These are phyloP conservation scores for Lactarius tabidus DNA, from an alignment of 768 basidiomycete species.

Conservation along the genomic window DNA sequence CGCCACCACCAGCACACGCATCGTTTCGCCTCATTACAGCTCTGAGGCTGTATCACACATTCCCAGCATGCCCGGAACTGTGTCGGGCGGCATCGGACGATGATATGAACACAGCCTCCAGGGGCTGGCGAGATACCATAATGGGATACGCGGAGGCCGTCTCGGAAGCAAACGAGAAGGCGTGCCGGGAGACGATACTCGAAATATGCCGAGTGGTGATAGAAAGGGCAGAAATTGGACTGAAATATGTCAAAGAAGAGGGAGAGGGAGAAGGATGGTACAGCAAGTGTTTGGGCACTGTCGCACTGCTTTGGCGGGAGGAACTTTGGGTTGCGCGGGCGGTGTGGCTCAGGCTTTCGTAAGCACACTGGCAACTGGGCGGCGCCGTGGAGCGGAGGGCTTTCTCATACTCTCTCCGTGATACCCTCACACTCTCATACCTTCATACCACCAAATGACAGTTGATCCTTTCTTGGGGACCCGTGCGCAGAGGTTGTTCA, in stretches of 20 bases:
- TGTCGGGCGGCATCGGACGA: constrained; percentile 25
- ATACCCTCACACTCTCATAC: constrained; percentile 4
- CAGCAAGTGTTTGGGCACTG: constrained; percentile 28
- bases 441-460: constrained; percentile 46
- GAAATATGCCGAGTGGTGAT: constrained; percentile 46
- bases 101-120: constrained; percentile 34
- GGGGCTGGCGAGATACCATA: constrained; percentile 54
- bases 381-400: neutral
- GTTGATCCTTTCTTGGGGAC: constrained; percentile 70
- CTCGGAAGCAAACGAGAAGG: constrained; percentile 31
- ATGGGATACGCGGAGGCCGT: constrained; percentile 28
- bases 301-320: constrained; percentile 59
- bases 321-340: constrained; percentile 48
- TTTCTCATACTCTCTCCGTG: neutral
- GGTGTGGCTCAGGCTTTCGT: constrained; percentile 31
- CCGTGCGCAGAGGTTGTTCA: constrained; percentile 66
- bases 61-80: constrained; percentile 30
- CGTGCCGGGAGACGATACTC: constrained; percentile 30
- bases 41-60: constrained; percentile 59
- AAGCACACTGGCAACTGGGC: neutral
- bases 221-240: constrained; percentile 42
- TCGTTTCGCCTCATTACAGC: constrained; percentile 76
- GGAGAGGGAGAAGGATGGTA: constrained; percentile 29
- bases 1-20: constrained; percentile 60
- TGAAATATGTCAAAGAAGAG: constrained; percentile 42